Conservation (phyloP, 345 rosid species). For the Jatropha curcas region DNA sequence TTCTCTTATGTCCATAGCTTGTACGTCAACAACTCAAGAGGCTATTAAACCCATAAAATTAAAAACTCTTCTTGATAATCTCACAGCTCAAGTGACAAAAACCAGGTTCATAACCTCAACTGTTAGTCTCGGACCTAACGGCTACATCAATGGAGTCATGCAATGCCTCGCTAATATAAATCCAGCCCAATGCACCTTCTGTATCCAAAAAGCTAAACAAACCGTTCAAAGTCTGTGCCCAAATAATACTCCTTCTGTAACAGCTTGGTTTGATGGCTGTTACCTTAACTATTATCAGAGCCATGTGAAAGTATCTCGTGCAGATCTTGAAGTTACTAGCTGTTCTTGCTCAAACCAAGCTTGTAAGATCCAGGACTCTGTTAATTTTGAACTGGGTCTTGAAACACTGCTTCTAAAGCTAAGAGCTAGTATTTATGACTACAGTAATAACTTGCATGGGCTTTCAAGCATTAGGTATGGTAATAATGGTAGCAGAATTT, state of each 20-base stretch:
- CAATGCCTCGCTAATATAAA: background rate
- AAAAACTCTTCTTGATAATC: background rate
- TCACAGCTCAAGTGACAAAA: background rate
- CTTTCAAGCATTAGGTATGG: background rate
- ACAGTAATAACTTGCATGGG: background rate
- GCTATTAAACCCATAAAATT: background rate
- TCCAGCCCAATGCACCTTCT: background rate
- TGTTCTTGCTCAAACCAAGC: background rate
- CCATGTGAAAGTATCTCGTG: background rate
- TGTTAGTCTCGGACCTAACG: background rate
- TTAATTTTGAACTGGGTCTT: background rate
- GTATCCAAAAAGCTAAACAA: slow-evolving; percentile 1
- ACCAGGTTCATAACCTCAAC: background rate
- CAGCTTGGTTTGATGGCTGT: background rate
- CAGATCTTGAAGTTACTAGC: background rate
- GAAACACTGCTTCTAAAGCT: background rate
- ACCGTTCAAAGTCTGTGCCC: background rate
- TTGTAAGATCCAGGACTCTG: too few species aligned
- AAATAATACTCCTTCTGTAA: background rate
- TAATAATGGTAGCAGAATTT: background rate
- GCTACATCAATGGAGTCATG: background rate
- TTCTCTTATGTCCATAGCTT: background rate
- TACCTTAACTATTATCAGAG: background rate
- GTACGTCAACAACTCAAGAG: background rate
- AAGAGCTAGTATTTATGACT: background rate